Base-by-base conservation (phyloP, 164 flowering plant genomes). In the Nelumbo lutea region DNA sequence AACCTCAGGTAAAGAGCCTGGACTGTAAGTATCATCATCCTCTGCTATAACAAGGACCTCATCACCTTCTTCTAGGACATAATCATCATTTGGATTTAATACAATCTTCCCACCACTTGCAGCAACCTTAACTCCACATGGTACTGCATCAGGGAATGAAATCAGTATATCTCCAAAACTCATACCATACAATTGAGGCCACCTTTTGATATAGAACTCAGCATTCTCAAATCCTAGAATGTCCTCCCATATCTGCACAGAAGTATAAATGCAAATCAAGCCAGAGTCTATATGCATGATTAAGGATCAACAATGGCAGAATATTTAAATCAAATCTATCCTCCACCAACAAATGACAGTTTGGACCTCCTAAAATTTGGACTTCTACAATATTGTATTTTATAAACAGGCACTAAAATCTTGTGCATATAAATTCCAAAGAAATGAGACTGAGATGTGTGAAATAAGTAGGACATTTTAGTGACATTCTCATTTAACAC, bases 141-240 rank as follows among this genome's bases (percentile, higher is more conserved):
- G 98, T 62, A 93, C 79, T 64, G 98, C 98, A 79, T 93, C 91
- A 63, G 96, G 96, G 76, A 93, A 93, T 69, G 98, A 88, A 73
- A 90, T 73, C 53, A 90, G 84, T 27, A 89, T 85, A 72, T 93
- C 92, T 76, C 75, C 76, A 70, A 89, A 93, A 42, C 77, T 64
- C 70, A 78, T 62, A 58, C 94, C 98, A 79, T 89, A 90, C 78
- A 93, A 73, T 62, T 89, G 86, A 55, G 97, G 88, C 97, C 96
- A 93, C 76, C 94, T 83, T 83, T 91, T 89, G 78, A 93, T 85
- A 83, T 93, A 93, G 76, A 93, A 90, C 74, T 93, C 98, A 42
- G 90, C 91, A 84, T 93, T 93, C 84, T 93, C 98, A 78, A 93
- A 93, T 59, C 98, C 98, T 78, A 93, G 76, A 65, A 93, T 89